Evolutionary conservation across 1,284 basidiomycete species (phyloP).

Genomic region (Papiliotrema flavescens): DNA sequence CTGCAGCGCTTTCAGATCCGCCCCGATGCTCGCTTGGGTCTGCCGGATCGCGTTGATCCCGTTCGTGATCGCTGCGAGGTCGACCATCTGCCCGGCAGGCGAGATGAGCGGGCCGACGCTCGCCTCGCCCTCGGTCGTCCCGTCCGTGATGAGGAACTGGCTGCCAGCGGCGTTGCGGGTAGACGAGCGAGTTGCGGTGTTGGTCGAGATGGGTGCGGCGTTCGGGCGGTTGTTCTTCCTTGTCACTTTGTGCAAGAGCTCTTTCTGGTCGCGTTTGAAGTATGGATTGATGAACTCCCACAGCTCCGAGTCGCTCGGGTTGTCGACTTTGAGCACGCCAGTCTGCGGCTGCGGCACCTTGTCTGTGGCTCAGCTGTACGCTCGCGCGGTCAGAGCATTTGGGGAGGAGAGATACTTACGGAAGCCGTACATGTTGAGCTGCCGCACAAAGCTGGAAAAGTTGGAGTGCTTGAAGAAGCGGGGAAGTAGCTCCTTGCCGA

Average conservation of each 20-base stretch:
- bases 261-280: conserved; percentile 85
- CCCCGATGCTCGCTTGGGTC: conserved; percentile 83
- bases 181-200: conserved; percentile 26
- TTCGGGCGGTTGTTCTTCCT: conserved; percentile 59
- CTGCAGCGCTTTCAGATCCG: conserved; percentile 84
- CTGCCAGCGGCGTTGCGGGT: conserved; percentile 22
- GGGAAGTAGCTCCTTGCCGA: conserved; percentile 84
- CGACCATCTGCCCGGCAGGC: conserved; percentile 29
- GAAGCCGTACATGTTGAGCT: conserved; percentile 95
- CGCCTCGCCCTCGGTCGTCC: conserved; percentile 39
- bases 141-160: conserved; percentile 39
- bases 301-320: conserved; percentile 66
- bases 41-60: conserved; percentile 86
- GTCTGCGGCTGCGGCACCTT: conserved; percentile 95
- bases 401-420: conserved; percentile 43
- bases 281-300: conserved; percentile 92
- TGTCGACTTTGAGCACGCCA: conserved; percentile 76
- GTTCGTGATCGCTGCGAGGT: conserved; percentile 49
- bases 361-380: conserved; percentile 45
- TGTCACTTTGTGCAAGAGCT: conserved; percentile 84
- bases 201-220: conserved; percentile 10
- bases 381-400: neutral
- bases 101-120: conserved; percentile 21
- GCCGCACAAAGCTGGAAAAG: conserved; percentile 89
- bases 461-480: conserved; percentile 96